A percentile compares a stretch with the other conserved stretches of the same genome.
These are phyloP conservation scores for Bimuria novae-zelandiae DNA, from an alignment of 2,329 filamentous ascomycete genomes.

Conservation along the genomic window DNA sequence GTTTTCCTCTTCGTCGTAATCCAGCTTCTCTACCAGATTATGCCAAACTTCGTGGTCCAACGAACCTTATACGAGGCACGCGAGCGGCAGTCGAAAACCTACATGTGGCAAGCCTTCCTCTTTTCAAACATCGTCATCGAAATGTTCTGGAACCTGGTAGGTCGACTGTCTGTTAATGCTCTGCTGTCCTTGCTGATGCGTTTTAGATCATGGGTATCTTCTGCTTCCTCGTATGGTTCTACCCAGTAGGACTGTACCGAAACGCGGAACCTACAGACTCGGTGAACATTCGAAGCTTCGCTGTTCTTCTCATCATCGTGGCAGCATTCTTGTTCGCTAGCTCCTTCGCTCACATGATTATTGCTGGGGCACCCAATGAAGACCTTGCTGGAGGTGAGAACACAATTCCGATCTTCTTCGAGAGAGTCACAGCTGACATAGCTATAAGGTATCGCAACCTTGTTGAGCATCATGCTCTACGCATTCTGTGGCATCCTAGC, in stretches of 20 bases:
- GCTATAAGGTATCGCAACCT: slow-evolving; percentile 64
- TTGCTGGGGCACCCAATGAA: slow-evolving; percentile 74
- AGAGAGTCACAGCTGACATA: neutral
- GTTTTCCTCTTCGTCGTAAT: slow-evolving; percentile 80
- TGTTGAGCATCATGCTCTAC: slow-evolving; percentile 70
- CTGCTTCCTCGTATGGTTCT: slow-evolving; percentile 83
- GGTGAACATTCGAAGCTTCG: slow-evolving; percentile 69
- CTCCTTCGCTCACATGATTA: slow-evolving; percentile 79
- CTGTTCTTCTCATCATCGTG: slow-evolving; percentile 78
- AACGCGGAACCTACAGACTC: slow-evolving; percentile 69
- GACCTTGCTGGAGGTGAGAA: slow-evolving; percentile 67
- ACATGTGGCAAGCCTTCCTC: slow-evolving; percentile 85
- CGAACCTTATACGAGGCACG: slow-evolving; percentile 82
- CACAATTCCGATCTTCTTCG: neutral
- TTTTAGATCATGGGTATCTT: slow-evolving; percentile 69
- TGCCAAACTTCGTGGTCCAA: slow-evolving; percentile 85
- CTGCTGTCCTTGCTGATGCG: slow-evolving; percentile 21
- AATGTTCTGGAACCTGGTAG: slow-evolving; percentile 74
- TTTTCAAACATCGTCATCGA: slow-evolving; percentile 82
- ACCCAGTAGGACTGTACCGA: slow-evolving; percentile 75
- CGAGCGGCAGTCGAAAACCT: slow-evolving; percentile 81
- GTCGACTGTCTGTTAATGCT: slow-evolving; percentile 41
- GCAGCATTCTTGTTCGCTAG: slow-evolving; percentile 79
- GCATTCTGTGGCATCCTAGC: slow-evolving; percentile 74
- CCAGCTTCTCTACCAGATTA: slow-evolving; percentile 76